Evolutionary conservation across 345 rosid species (phyloP), one percentile per base, ranked within the genome.

Genomic region (Salix udensis): DNA sequence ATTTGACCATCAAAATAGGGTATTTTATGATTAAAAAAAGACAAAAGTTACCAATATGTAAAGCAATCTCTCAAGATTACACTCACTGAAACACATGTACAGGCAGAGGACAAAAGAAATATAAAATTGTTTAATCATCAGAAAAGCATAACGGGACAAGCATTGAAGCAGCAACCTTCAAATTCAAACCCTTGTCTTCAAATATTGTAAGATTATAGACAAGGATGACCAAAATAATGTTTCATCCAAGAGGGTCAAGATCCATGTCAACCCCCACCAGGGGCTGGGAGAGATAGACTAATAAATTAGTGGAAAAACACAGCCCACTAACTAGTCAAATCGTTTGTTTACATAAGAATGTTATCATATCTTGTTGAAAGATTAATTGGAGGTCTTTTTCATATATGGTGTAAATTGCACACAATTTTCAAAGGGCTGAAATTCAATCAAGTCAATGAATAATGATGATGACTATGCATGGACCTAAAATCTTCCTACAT

Each of bases 211-310:
- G 76, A 74, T 66, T 21, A 68, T 5, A 24, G 1, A 12, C 11
- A 53, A 48, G 60, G 78, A 78, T 74, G 84, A 80, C 79, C 74
- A 52, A 73, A 69, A 72, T 79, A 81, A 85, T 87, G 88, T 87
- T 81, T 81, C 72, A 81, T 75, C 79, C 36, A 78, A 61, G 84
- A 87, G 78, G 67, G 86, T 85, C 88, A 82, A 85, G 76, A 79
- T 76, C 74, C 68, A 81, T 79, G 89, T 87, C 89, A 87, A 87
- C 88, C 88, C 62, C 88, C 77, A 77, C 85, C 31, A 68, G 23
- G 68, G 39, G 66, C 31, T 62, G 81, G 15, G 65, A 26, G 30
- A 36, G 73, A 73, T 61, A 14, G 83, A 79, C 74, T 67, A 77
- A 72, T 67, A 77, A 72, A 70, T 80, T 72, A 78, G 80, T 80